Conservation (phyloP, 139 green algal species). For the Pleodorina starrii region DNA sequence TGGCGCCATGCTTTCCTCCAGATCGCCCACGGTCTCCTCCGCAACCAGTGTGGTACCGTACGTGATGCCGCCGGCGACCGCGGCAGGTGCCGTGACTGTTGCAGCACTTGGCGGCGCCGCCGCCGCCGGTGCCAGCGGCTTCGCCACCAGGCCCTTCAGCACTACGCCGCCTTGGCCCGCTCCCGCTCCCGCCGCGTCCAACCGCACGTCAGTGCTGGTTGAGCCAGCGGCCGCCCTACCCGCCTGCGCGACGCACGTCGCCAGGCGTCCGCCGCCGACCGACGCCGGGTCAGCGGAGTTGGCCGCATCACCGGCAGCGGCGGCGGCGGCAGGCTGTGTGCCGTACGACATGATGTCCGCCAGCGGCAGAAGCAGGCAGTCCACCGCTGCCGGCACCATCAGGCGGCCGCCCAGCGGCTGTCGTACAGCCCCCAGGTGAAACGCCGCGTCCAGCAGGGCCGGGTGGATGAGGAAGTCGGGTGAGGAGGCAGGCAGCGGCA, state of each 20-base stretch:
- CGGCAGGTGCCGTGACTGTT: neutral
- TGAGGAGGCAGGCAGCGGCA: conserved; percentile 23
- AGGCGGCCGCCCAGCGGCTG: conserved; percentile 14
- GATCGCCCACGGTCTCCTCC: neutral
- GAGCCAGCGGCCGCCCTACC: neutral
- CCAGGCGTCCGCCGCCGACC: neutral
- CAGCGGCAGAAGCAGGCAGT: conserved; percentile 24
- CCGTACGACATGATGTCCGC: neutral
- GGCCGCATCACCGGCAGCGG: neutral
- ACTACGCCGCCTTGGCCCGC: neutral
- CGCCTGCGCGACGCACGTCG: neutral
- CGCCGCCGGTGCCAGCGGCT: neutral
- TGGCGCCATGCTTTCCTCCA: too few relatives aligned
- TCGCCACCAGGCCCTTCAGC: conserved; percentile 40
- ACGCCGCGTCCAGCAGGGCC: conserved; percentile 69
- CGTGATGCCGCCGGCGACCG: neutral
- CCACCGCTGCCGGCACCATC: conserved; percentile 7
- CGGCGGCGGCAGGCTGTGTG: neutral
- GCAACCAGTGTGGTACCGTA: conserved; percentile 10
- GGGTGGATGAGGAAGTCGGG: conserved; percentile 61
- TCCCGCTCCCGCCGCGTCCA: neutral
- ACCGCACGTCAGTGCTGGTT: conserved; percentile 2
- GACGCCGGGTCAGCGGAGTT: neutral
- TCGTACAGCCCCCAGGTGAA: conserved; percentile 75
- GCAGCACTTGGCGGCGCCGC: neutral